These are phyloP conservation scores for Penstemon newberryi DNA, from an alignment of 257 asterid genomes.

Conservation along the genomic window DNA sequence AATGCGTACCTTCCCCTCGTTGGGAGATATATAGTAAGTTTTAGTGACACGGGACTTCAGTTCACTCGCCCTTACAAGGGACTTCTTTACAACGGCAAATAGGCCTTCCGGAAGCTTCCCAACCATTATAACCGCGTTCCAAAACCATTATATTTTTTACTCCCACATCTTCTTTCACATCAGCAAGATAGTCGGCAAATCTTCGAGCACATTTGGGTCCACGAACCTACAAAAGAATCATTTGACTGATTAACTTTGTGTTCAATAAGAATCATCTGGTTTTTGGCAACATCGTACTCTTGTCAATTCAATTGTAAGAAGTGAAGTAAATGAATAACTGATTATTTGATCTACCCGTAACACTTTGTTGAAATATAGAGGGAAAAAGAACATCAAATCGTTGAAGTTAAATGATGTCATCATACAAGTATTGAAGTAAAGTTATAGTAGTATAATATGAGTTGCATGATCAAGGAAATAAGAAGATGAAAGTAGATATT, in stretches of 20 bases:
- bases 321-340: background rate
- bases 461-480: too few species aligned
- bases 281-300: background rate
- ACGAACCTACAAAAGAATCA: conserved; percentile 60
- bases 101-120: conserved; percentile 91
- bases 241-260: conserved; percentile 8
- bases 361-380: too few species aligned
- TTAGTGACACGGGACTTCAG: conserved; percentile 28
- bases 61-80: conserved; percentile 68
- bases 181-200: conserved; percentile 28
- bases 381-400: too few species aligned
- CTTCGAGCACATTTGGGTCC: conserved; percentile 93
- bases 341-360: background rate
- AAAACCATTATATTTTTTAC: conserved; percentile 71
- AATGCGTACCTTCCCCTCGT: too few species aligned
- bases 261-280: background rate
- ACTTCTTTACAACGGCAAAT: conserved; percentile 78
- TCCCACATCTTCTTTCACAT: conserved; percentile 45
- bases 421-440: too few species aligned
- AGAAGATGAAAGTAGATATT: background rate
- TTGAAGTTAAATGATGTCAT: too few species aligned
- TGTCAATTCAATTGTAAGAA: background rate
- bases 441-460: too few species aligned
- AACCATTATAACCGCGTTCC: conserved; percentile 86
- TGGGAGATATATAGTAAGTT: too few species aligned